Evolutionary conservation across 75 land plant species (phyloP), one percentile per base, ranked within the genome.

Genomic region (Adiantum capillusveneris): DNA sequence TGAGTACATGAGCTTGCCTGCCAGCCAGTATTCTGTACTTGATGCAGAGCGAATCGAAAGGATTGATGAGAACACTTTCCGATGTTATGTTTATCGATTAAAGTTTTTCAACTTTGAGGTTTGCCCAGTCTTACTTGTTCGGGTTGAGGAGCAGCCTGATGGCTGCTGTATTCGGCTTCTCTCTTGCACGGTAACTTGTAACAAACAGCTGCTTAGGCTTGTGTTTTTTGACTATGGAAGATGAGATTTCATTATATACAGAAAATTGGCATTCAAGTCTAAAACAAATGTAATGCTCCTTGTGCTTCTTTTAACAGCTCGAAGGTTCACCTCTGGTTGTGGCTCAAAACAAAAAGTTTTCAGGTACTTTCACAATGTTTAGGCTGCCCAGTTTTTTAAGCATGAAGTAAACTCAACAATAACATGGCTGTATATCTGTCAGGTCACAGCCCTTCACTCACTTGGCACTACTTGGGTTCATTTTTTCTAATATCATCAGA

Each of bases 1-100:
- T 34, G 91, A 93, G 60, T 93, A 93, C 48, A 89, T 93, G 98
- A 81, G 91, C 31, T 66, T 93, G 69, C 98, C 96, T n/a, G 98
- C 96, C 25, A 89, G 96, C 57, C 98, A 89, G 71, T 93, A 93
- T 64, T 93, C 98, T 0, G 98, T 93, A 48, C 57, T 93, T 69
- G 98, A 93, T 64, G 98, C 89, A 0, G 81, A 93, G 72, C 71
- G 98, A 34, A 93, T 93, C 11, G 98, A 93, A 72, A 56, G 98
- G 14, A 81, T 89, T 25, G 90, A 93, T 65, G 96, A 89, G 18
- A 83, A 73, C 61, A 85, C 90, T 0, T 93, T 93, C 57, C 52
- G 76, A 64, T 93, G 98, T 66, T 89, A 85, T 67, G 96, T 84
- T 14, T 84, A 88, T 41, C 63, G 74, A 26, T 41, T 93, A n/a